Base-by-base conservation (phyloP, 1,139 yeast genomes). In the Suhomyces bokatorum region DNA sequence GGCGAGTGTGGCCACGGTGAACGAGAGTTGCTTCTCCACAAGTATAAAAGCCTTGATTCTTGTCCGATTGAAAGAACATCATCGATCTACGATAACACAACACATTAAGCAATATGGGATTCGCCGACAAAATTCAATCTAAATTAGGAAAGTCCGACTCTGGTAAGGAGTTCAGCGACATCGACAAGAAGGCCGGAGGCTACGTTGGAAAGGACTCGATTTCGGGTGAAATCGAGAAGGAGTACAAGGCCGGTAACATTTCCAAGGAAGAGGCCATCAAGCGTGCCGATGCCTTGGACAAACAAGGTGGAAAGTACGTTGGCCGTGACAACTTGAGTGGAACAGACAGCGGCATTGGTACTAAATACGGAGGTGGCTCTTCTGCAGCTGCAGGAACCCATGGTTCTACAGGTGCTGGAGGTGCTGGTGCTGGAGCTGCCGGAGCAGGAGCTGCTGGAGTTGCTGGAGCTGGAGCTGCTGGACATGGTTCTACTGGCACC, bases 271-370 rank as follows among this genome's bases (percentile, higher is more conserved):
- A 60, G 31, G 63, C 63, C 33, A 57, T 58, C 40, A 60, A 63
- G 47, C 55, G 60, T 43, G 67, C 64, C 17, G 61, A 65, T 43
- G 58, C 59, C 12, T 50, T 53, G 36, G 70, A 66, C 52, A 56
- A 59, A 45, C 54, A 60, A 45, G 69, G 63, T n/a, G 70, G 69
- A 28, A 37, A 58, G 42, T 52, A 50, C 31, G 39, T 57, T 27
- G 70, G 70, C 29, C 63, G 55, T 40, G 69, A 64, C 16, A 63
- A 63, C 51, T 38, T 64, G 31, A 59, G 65, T 31, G 71, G 70
- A 15, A 52, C 61, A 16, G 67, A 64, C 16, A 44, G 50, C n/a
- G 71, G 70, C 29, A 56, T 62, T 39, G 70, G 70, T 22, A 48
- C 60, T 40, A 59, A 58, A 45, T 51, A 43, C 20, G 46, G 49